phyloP scores from a whole-genome alignment of 768 basidiomycete species.

The Suillus brevipes region DNA sequence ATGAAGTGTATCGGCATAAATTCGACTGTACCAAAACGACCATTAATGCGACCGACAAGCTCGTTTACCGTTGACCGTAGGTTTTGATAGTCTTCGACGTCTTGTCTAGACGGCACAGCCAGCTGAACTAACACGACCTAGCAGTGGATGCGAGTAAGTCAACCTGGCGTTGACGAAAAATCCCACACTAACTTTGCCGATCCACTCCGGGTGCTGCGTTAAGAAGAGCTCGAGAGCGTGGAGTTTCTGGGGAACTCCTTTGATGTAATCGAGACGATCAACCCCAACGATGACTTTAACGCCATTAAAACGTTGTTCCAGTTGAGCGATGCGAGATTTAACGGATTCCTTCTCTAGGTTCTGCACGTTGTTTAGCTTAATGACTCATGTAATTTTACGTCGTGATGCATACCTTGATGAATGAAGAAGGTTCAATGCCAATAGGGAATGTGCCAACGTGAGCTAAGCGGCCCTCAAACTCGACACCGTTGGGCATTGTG shows the following conservation, averaged over 20 bases:
- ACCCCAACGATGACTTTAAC: slow-evolving; percentile 98
- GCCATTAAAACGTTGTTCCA: slow-evolving; percentile 89
- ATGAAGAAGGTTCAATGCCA: slow-evolving; percentile 93
- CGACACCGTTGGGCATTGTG: slow-evolving; percentile 98
- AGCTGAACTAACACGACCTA: slow-evolving; percentile 95
- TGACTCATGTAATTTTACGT: neutral
- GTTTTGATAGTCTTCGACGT: slow-evolving; percentile 99
- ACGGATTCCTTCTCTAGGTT: slow-evolving; percentile 81
- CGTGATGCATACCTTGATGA: slow-evolving; percentile 63
- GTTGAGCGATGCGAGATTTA: slow-evolving; percentile 72
- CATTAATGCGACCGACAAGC: slow-evolving; percentile 97
- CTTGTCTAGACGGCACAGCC: slow-evolving; percentile 95
- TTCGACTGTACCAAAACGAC: slow-evolving; percentile 97
- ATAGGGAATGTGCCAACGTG: slow-evolving; percentile 99
- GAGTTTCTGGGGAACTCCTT: slow-evolving; percentile 98
- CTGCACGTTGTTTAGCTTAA: slow-evolving; percentile 35
- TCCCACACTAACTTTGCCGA: slow-evolving; percentile 72
- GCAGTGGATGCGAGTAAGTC: slow-evolving; percentile 10
- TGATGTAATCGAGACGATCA: slow-evolving; percentile 98
- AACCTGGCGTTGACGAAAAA: neutral
- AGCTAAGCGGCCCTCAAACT: slow-evolving; percentile 91
- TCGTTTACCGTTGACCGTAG: slow-evolving; percentile 94
- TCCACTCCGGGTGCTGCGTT: slow-evolving; percentile 98
- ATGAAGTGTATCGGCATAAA: slow-evolving; percentile 99
- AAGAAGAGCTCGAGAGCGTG: slow-evolving; percentile 97